Evolutionary conservation across 208 protist species (phyloP), one percentile per base, ranked within the genome.

Genomic region (Acanthamoeba royreba): DNA sequence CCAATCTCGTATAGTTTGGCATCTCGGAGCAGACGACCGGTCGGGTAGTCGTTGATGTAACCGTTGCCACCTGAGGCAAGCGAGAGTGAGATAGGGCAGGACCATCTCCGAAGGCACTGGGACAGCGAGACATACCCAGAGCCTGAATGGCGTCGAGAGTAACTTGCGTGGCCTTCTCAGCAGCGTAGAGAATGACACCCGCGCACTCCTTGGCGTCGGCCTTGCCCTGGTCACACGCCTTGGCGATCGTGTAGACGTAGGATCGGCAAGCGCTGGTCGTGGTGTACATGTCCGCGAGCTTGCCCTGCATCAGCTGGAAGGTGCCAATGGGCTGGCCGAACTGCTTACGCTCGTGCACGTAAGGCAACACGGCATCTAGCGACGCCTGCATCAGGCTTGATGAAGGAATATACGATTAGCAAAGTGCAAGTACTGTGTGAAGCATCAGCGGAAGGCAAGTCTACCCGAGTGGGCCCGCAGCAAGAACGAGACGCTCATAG

Each of bases 1-100:
- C 98, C 97, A 94, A 98, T 98, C 94, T 99, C 98, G 47, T 99
- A 98, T 46, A 99, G 96, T 96, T 99, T 99, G 77, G 98, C 98
- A 81, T 99, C 98, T 15, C 98, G 96, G 95, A 98, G 97, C 11
- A 99, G 92, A 45, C 98, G 97, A 88, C 99, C 98, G n/a, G 98
- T 98, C 77, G 98, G 97, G 97, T 98, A 99, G 22, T 98, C 98
- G 49, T 98, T 97, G 47, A 98, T 98, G 95, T 99, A 99, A 5
- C 98, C 98, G 94, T 99, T 98, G 31, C 98, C 98, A 35, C 98
- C 98, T 94, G 72, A 33, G 52, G 55, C 25, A 66, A 1, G n/a
- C 61, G 61, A 7, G 3, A 42, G n/a, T 28, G 28, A 5, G 61
- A 45, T 1, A 31, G 15, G 74, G 7, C 42, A 93, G 40, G 35